Evolutionary conservation across 768 basidiomycete genomes (phyloP), one percentile per base, ranked within the genome.

Genomic region (Harrya chromipes): DNA sequence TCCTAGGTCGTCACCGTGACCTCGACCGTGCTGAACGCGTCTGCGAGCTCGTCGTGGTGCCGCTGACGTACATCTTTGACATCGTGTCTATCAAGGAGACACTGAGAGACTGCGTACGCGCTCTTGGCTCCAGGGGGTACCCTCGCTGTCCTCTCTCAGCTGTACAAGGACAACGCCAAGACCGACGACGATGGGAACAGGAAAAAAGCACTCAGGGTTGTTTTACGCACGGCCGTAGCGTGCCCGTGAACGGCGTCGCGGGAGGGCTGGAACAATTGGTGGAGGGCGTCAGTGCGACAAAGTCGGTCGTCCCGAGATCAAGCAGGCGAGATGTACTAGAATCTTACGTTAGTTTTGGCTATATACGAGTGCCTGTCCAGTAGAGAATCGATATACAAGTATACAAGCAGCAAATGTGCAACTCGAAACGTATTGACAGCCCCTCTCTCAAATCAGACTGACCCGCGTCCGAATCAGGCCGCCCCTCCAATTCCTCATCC

Each of bases 401-500:
- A 33, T 33, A 16, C 33, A 33, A 33, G 5, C 8, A 16, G 16
- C 33, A 33, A 16, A 6, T 1, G 33, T 29, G 16, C 33, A 16
- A 33, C 14, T 16, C 33, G 14, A 14, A 33, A 16, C 14, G 33
- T 33, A 31, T 2, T 14, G 26, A 10, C 26, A 27, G 8, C 4
- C 13, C 6, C 14, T 33, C 33, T 33, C 33, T 55, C 46, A 92
- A 48, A 92, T 92, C 57, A 93, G 79, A 60, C 79, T 87, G 67
- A 92, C 82, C 49, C 80, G 78, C 17, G 90, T 88, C 65, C 91
- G 77, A 27, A 87, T 74, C 33, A 94, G 73, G 0, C 93, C 93
- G 5, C 90, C 90, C 44, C 90, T 77, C 86, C 89, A 95, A 64
- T 94, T 91, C 53, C 83, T 76, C 82, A 94, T 88, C 1, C 92